These are phyloP conservation scores for Coccomyxa subellipsoidea DNA, from an alignment of 163 green algal species.

Conservation along the genomic window DNA sequence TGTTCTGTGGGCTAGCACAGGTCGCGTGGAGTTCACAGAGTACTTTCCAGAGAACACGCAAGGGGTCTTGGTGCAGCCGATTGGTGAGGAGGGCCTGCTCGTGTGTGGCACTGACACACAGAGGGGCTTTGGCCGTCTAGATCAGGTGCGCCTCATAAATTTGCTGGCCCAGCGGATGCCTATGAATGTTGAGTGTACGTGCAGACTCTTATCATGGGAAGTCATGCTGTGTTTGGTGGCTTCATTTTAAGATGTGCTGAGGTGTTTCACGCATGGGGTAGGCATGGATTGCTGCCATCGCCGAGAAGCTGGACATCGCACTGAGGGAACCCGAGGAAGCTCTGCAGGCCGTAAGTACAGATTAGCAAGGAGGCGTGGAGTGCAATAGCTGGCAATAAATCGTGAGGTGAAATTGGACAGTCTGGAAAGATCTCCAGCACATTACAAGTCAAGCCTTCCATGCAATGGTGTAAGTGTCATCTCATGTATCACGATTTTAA, in stretches of 20 bases:
- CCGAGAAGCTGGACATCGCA: conserved; percentile 5
- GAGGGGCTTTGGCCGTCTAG: conserved; percentile 65
- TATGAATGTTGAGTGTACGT: no score
- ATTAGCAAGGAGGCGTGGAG: not conserved
- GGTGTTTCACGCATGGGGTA: not conserved
- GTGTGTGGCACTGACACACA: conserved; percentile 68
- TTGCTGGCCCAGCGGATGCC: no score
- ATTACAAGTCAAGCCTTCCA: no score
- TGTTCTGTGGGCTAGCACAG: no score
- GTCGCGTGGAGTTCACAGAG: conserved; percentile 67
- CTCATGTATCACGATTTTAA: no score
- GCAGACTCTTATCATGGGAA: not conserved
- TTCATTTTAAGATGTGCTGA: not conserved
- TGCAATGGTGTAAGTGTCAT: no score
- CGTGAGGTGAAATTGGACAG: no score
- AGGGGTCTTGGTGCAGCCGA: conserved; percentile 69
- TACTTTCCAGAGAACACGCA: conserved; percentile 77
- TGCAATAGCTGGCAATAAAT: no score
- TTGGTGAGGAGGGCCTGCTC: conserved; percentile 65
- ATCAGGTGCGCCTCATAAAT: conserved; percentile 71
- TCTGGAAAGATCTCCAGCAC: no score
- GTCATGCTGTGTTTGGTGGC: not conserved
- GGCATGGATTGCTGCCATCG: not conserved
- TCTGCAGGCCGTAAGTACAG: not conserved
- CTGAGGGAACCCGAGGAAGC: not conserved